These are phyloP conservation scores for Corynascus novoguineensis DNA, from an alignment of 495 filamentous ascomycete species.

Conservation along the genomic window DNA sequence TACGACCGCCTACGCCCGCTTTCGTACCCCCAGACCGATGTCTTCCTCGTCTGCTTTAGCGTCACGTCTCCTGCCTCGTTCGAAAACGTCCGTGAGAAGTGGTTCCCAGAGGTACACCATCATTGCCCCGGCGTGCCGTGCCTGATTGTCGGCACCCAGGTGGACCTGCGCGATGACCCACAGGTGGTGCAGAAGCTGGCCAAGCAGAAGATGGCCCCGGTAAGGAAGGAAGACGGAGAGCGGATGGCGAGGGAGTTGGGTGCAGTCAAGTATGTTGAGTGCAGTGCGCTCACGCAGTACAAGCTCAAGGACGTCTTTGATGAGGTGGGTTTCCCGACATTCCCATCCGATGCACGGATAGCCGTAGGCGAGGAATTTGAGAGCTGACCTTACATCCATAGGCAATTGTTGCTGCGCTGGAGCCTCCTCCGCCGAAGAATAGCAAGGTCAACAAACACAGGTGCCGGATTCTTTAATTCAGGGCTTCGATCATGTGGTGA, in stretches of 20 bases:
- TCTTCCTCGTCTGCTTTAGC: conserved; percentile 97
- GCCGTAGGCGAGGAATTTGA: neutral
- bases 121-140: conserved; percentile 98
- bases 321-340: conserved; percentile 61
- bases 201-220: conserved; percentile 92
- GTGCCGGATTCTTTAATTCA: conserved; percentile 48
- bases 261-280: conserved; percentile 98
- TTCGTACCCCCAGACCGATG: conserved; percentile 97
- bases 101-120: conserved; percentile 97
- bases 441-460: conserved; percentile 40
- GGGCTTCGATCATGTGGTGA: conserved; percentile 4
- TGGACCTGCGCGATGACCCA: conserved; percentile 90
- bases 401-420: conserved; percentile 86
- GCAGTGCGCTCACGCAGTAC: conserved; percentile 94
- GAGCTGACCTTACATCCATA: conserved; percentile 27
- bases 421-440: conserved; percentile 70
- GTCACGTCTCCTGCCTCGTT: conserved; percentile 98
- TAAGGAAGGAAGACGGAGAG: conserved; percentile 88
- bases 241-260: conserved; percentile 92
- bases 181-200: conserved; percentile 82
- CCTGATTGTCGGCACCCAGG: conserved; percentile 96
- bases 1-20: conserved; percentile 95
- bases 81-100: conserved; percentile 98
- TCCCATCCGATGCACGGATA: neutral
- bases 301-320: conserved; percentile 99